A percentile compares a stretch with the other conserved stretches of the same genome.
These are phyloP conservation scores for Phytopythium oedochilum DNA, from an alignment of 352 stramenopile genomes.

Conservation along the genomic window DNA sequence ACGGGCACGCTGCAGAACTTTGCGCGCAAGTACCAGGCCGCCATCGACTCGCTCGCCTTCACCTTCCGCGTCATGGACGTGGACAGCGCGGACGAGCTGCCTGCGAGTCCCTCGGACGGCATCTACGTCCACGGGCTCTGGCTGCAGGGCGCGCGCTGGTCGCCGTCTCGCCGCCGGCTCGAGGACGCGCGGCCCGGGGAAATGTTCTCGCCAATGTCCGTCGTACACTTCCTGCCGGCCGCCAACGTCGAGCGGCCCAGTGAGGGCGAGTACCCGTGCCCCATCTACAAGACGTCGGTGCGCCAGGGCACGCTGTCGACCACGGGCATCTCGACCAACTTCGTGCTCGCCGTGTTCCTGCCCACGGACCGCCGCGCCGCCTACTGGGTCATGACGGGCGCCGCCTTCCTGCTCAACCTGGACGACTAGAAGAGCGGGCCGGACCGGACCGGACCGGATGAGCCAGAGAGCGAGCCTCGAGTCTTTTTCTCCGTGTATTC, in stretches of 20 bases:
- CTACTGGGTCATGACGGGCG: conserved; percentile 91
- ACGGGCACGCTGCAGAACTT: conserved; percentile 94
- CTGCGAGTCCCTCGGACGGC: conserved; percentile 77
- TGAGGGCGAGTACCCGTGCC: conserved; percentile 79
- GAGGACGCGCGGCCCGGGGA: conserved; percentile 85
- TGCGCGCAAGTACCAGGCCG: conserved; percentile 92
- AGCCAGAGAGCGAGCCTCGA: neutral
- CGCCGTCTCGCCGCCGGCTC: conserved; percentile 52
- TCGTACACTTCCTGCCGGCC: conserved; percentile 89
- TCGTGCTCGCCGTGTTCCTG: conserved; percentile 90
- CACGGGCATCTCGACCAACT: conserved; percentile 94
- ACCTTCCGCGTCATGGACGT: conserved; percentile 84
- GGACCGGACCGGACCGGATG: too few relatives aligned
- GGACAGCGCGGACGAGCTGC: conserved; percentile 47
- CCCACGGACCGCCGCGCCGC: conserved; percentile 77
- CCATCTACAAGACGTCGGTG: conserved; percentile 94
- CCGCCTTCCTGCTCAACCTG: conserved; percentile 92
- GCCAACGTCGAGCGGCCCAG: conserved; percentile 62
- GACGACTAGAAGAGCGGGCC: conserved; percentile 36
- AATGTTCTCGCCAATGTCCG: conserved; percentile 90
- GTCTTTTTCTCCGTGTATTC: neutral
- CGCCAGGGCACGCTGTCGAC: conserved; percentile 90
- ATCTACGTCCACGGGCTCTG: conserved; percentile 91
- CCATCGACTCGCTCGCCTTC: conserved; percentile 93
- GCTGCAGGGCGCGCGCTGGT: conserved; percentile 88